A percentile compares a stretch with the other conserved stretches of the same genome.
Conservation (phyloP, 768 basidiomycete genomes). For the Daedaleopsis sinensis region DNA sequence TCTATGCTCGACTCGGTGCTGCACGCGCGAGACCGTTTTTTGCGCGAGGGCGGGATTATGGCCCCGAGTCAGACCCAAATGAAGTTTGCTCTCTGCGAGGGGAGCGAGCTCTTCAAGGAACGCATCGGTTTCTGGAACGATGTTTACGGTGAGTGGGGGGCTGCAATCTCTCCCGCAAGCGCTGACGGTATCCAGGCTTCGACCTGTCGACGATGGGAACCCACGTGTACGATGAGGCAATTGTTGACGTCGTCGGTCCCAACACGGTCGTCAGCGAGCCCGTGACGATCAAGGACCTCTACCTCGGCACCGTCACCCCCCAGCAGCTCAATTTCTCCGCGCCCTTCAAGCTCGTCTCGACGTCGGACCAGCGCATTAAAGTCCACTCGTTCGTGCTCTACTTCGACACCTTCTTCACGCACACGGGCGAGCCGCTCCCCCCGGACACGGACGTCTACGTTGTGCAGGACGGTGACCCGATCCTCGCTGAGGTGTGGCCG, state of each 20-base stretch:
- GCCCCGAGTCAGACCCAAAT: constrained; percentile 90
- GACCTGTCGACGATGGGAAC: constrained; percentile 83
- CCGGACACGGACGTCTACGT: constrained; percentile 55
- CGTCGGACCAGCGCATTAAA: constrained; percentile 59
- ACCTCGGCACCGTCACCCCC: constrained; percentile 62
- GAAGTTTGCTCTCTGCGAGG: constrained; percentile 83
- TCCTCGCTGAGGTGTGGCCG: constrained; percentile 80
- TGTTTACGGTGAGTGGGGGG: constrained; percentile 85
- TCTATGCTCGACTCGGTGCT: constrained; percentile 98
- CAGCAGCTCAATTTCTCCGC: constrained; percentile 81
- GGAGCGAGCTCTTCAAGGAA: constrained; percentile 74
- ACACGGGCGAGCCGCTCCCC: constrained; percentile 54
- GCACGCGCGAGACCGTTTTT: constrained; percentile 83
- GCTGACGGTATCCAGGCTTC: constrained; percentile 61
- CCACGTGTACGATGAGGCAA: constrained; percentile 76
- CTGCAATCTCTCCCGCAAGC: too few species aligned
- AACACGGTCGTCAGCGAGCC: constrained; percentile 68
- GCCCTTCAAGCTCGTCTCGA: constrained; percentile 75
- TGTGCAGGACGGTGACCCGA: constrained; percentile 58
- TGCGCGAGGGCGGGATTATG: constrained; percentile 70
- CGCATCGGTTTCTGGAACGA: constrained; percentile 88
- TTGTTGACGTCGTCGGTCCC: constrained; percentile 77
- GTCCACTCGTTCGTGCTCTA: constrained; percentile 85
- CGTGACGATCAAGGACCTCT: constrained; percentile 77
- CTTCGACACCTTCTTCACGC: constrained; percentile 93